Conservation (phyloP, 257 asterid genomes). For the Scutellaria galericulata region DNA sequence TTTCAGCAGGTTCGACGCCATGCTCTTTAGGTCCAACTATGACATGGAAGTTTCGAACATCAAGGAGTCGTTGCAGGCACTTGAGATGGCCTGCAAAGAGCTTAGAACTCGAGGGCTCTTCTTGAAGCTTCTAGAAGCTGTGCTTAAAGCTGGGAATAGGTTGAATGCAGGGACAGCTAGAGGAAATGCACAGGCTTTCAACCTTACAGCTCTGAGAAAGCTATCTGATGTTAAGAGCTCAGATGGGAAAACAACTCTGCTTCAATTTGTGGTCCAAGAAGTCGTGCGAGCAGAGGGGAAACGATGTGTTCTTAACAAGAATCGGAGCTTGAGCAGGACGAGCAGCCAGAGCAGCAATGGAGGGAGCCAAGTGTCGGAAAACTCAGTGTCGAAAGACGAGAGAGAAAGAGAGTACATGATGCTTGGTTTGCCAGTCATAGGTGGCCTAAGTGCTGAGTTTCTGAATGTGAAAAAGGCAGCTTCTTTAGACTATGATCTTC, state of each 20-base stretch:
- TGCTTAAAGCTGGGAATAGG: conserved; percentile 85
- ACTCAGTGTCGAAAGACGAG: conserved; percentile 48
- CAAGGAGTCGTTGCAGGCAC: conserved; percentile 54
- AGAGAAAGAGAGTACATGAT: conserved; percentile 73
- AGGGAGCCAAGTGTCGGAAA: conserved; percentile 36
- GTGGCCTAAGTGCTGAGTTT: conserved; percentile 80
- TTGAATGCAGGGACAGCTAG: conserved; percentile 86
- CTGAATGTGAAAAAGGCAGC: conserved; percentile 77
- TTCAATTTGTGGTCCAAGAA: conserved; percentile 88
- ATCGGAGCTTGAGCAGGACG: conserved; percentile 56
- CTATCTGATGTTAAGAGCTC: conserved; percentile 86
- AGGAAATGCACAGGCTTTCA: conserved; percentile 89
- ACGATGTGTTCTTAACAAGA: conserved; percentile 61
- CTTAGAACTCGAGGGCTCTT: conserved; percentile 76
- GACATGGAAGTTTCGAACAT: conserved; percentile 51
- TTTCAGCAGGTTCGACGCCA: conserved; percentile 67
- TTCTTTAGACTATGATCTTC: conserved; percentile 52
- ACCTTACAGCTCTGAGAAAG: conserved; percentile 77
- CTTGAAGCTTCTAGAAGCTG: conserved; percentile 89
- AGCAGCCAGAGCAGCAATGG: conserved; percentile 45
- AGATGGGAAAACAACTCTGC: conserved; percentile 86
- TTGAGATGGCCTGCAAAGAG: conserved; percentile 78
- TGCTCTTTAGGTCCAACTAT: conserved; percentile 72
- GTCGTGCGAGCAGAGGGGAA: conserved; percentile 92
- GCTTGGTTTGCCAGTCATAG: conserved; percentile 84